Evolutionary conservation across 2,329 filamentous ascomycete genomes (phyloP).

Genomic region (Simplicillium aogashimaense): DNA sequence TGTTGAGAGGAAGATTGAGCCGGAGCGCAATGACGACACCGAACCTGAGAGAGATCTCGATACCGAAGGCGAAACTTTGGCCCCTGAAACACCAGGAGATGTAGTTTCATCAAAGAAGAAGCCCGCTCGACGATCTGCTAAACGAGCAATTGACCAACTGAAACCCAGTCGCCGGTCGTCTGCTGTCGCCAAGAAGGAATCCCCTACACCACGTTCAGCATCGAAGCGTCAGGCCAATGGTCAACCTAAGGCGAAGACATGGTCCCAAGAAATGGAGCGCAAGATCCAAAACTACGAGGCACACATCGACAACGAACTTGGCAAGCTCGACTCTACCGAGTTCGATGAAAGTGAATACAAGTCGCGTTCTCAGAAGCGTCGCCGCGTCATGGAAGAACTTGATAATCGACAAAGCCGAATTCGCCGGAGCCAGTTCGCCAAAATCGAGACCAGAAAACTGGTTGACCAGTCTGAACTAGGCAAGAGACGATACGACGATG

Average conservation of each 20-base stretch:
- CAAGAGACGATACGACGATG: conserved; percentile 64
- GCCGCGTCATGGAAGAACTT: conserved; percentile 50
- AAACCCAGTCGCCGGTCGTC: conserved; percentile 43
- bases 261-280: conserved; percentile 40
- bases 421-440: conserved; percentile 50
- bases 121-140: conserved; percentile 26
- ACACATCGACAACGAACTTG: conserved; percentile 36
- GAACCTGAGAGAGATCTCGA: conserved; percentile 1
- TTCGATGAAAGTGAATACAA: conserved; percentile 37
- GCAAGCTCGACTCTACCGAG: conserved; percentile 31
- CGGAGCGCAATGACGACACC: conserved; percentile 2
- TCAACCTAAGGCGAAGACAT: conserved; percentile 54
- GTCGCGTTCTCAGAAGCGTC: conserved; percentile 56
- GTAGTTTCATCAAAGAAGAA: conserved; percentile 14
- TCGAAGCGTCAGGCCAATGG: conserved; percentile 53
- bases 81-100: background rate
- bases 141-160: conserved; percentile 36
- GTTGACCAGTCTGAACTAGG: conserved; percentile 59
- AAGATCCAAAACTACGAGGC: conserved; percentile 27
- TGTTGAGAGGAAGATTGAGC: conserved; percentile 22
- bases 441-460: conserved; percentile 50
- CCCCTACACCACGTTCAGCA: conserved; percentile 35
- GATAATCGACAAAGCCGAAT: conserved; percentile 58
- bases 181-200: conserved; percentile 29
- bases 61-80: background rate